Evolutionary conservation across 345 rosid genomes (phyloP).

Genomic region (Acer saccharum): DNA sequence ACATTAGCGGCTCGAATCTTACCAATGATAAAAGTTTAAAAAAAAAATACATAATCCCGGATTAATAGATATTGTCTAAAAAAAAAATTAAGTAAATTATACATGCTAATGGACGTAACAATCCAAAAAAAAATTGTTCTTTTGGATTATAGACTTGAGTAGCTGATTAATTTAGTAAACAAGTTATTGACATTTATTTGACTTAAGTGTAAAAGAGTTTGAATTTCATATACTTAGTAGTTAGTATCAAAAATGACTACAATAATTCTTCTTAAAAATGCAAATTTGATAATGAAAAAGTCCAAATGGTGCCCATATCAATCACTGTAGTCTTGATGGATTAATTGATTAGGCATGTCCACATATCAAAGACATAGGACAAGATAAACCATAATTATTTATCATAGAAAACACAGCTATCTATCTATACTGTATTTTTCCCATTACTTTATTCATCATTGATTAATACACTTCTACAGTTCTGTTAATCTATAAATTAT

Average conservation of each 20-base stretch:
- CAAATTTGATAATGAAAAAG: not conserved
- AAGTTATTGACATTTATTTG: too few species aligned
- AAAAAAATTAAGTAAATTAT: too few species aligned
- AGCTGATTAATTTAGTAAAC: too few species aligned
- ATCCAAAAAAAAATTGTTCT: too few species aligned
- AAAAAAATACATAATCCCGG: too few species aligned
- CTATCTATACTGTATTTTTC: not conserved
- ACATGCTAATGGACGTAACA: too few species aligned
- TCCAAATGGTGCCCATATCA: slow-evolving; percentile 7
- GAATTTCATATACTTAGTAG: too few species aligned
- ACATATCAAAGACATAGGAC: slow-evolving; percentile 1
- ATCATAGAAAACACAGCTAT: not conserved
- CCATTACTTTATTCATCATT: not conserved
- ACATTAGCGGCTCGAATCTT: too few species aligned
- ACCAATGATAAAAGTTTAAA: too few species aligned
- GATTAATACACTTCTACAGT: not conserved
- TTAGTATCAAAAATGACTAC: not conserved
- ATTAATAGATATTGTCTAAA: too few species aligned
- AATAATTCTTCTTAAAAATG: not conserved
- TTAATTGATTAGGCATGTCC: slow-evolving; percentile 3
- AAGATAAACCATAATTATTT: not conserved
- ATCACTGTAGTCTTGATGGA: not conserved
- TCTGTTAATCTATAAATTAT: not conserved
- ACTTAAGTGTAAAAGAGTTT: not conserved
- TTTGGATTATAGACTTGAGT: too few species aligned